Base-by-base conservation (phyloP, 768 basidiomycete genomes). In the Tulasnella sp. region DNA sequence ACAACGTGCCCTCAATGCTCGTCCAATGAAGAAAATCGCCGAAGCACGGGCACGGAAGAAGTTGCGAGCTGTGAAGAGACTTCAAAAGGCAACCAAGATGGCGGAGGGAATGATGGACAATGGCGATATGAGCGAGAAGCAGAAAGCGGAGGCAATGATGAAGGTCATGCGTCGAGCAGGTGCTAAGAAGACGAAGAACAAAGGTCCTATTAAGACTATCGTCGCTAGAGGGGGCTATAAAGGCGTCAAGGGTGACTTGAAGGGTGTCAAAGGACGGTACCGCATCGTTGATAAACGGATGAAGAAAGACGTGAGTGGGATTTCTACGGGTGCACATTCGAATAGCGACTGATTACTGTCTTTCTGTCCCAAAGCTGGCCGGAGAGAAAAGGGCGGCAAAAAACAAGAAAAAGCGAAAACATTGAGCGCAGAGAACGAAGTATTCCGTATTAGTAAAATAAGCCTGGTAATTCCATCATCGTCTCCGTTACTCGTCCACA, bases 31-130 rank as follows among this genome's bases (percentile, higher is more conserved):
- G 85, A 99, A 99, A 86, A 89, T 99, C 8, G 97, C 97, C 11
- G 97, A 99, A 84, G 97, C 97, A 17, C 99, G 99, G 83, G 96
- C 94, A 37, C 89, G 97, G 78, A 99, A 99, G 85, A 98, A 98
- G 85, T 85, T 93, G 81, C 94, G 91, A 83, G 94, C 96, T 14
- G 87, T 88, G 15, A 92, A 93, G 79, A 87, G 90, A 68, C 84
- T 98, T 15, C 94, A 96, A 80, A 97, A 94, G 83, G 93, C 94
- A 12, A 89, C 94, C 88, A 97, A 94, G 85, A 99, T 96, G 84
- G 97, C 96, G 1, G 95, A 98, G 81, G 95, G 94, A 69, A 90
- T 99, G 77, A 93, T 92, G 80, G 87, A 91, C 54, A 95, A 92
- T 3, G 85, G 89, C 11, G 97, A 99, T 80, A 89, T 99, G 84